phyloP scores from a whole-genome alignment of 2,329 filamentous ascomycete genomes.

The Fusarium cicatricum region DNA sequence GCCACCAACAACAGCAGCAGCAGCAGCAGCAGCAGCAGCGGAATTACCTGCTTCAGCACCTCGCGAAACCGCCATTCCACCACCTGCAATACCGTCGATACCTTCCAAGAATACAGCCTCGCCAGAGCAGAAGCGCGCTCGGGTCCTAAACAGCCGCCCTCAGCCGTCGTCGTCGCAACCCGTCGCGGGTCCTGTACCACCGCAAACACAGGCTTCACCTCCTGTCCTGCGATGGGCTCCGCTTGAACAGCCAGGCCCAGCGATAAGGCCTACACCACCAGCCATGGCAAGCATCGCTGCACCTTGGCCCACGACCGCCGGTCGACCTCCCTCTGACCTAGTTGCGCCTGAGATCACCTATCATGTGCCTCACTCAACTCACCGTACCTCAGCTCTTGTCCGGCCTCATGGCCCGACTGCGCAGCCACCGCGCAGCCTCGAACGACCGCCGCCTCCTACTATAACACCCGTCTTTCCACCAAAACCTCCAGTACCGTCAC shows the following conservation, averaged over 20 bases:
- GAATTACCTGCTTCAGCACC: conserved; percentile 24
- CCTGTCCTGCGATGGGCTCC: conserved; percentile 39
- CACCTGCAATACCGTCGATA: conserved; percentile 26
- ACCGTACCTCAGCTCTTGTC: conserved; percentile 43
- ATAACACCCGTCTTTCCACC: conserved; percentile 48
- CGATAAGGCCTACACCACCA: conserved; percentile 7
- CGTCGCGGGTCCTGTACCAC: conserved; percentile 2
- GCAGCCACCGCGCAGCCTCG: conserved; percentile 44
- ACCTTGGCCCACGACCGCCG: conserved; percentile 16
- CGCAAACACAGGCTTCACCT: conserved; percentile 23
- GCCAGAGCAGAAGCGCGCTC: conserved; percentile 35
- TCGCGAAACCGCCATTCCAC: conserved; percentile 29
- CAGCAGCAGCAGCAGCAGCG: conserved; percentile 4
- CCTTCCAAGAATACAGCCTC: conserved; percentile 12
- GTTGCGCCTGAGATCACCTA: conserved; percentile 54
- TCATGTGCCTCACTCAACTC: conserved; percentile 47
- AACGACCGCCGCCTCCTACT: conserved; percentile 40
- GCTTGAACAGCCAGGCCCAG: conserved; percentile 35
- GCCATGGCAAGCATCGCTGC: conserved; percentile 38
- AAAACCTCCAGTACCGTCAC: conserved; percentile 43
- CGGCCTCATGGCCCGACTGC: conserved; percentile 47
- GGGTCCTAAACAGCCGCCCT: conserved; percentile 17
- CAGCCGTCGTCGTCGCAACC: conserved; percentile 15
- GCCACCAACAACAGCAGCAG: conserved; percentile 41
- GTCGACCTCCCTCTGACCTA: conserved; percentile 46